Evolutionary conservation across 2,329 filamentous ascomycete species (phyloP), one percentile per base, ranked within the genome.

Genomic region (Raffaelea deltoideospora): DNA sequence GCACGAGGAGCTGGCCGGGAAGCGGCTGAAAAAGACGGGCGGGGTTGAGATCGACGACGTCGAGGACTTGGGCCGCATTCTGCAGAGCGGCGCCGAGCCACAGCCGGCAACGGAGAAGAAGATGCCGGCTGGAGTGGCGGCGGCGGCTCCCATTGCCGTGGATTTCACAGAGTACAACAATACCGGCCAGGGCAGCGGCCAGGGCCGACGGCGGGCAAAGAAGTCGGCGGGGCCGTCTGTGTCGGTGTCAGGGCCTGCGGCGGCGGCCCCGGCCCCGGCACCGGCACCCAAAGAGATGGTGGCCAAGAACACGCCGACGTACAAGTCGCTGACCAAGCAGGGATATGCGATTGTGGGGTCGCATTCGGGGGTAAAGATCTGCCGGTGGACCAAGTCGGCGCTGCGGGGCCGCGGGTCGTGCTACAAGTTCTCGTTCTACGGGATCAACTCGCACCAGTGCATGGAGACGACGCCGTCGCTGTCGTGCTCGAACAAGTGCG

Each of bases 341-440:
- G 88, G 88, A 20, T 96, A 96, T 55, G 79, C 82, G 1, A 95
- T 96, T 40, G 81, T 98, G 27, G 90, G 90, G 37, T 88, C 84
- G 1, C 90, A 96, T 59, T 93, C 85, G 0, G 88, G 88, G 22
- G 88, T 96, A 46, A 96, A 96, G 59, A 94, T 95, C 49, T 98
- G 88, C 54, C 83, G 90, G 23, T 98, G 88, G 88, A 96, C 90
- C 10, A 98, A 98, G 59, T 95, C 87, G 2, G 88, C 88, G 10
- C 75, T 96, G 1, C 82, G 88, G 28, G 88, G 88, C 11, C 79
- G 88, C 29, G 90, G 88, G 5, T 93, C 84, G 19, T 98, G 88
- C 64, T 98, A 98, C 68, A 96, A 98, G 53, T 95, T 76, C 58
- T 93, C 84, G 0, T 93, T 98, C 57, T 98, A 98, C 57, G 88